A percentile compares a stretch with the other conserved stretches of the same genome.
phyloP scores from a whole-genome alignment of 176 grass and related monocot genomes.

The Hsuehochloa calcarea region DNA sequence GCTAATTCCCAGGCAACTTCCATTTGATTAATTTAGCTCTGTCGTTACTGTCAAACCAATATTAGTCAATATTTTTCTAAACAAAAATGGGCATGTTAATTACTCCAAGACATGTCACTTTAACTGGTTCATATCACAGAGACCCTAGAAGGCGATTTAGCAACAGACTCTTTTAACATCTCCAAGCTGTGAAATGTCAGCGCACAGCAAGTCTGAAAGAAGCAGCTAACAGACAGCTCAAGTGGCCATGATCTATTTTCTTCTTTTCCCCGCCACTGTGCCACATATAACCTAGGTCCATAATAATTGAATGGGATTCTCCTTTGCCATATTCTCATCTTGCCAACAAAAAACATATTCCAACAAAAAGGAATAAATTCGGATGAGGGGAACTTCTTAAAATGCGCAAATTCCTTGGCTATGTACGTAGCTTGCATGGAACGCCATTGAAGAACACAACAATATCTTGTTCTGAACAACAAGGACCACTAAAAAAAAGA shows the following conservation, averaged over 20 bases:
- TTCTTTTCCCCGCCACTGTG: background rate
- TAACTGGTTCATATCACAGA: background rate
- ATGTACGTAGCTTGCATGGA: background rate
- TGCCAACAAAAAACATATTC: slow-evolving; percentile 9
- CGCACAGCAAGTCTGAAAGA: background rate
- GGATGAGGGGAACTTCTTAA: slow-evolving; percentile 5
- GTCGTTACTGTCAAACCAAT: background rate
- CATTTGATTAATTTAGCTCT: background rate
- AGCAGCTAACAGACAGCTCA: background rate
- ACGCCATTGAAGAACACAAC: background rate
- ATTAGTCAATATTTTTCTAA: background rate
- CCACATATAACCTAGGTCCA: background rate
- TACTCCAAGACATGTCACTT: background rate
- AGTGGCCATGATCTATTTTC: background rate
- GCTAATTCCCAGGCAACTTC: background rate
- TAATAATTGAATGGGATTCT: background rate
- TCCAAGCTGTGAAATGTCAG: background rate
- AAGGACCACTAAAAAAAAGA: background rate
- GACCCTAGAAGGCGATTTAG: background rate
- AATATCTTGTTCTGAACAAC: background rate
- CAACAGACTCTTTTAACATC: background rate
- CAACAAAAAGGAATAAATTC: slow-evolving; percentile 19
- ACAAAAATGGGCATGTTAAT: background rate
- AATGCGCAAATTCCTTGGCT: background rate
- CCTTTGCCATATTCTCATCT: background rate